phyloP scores from a whole-genome alignment of 2,329 filamentous ascomycete species.

The Tolypocladium nubicola region DNA sequence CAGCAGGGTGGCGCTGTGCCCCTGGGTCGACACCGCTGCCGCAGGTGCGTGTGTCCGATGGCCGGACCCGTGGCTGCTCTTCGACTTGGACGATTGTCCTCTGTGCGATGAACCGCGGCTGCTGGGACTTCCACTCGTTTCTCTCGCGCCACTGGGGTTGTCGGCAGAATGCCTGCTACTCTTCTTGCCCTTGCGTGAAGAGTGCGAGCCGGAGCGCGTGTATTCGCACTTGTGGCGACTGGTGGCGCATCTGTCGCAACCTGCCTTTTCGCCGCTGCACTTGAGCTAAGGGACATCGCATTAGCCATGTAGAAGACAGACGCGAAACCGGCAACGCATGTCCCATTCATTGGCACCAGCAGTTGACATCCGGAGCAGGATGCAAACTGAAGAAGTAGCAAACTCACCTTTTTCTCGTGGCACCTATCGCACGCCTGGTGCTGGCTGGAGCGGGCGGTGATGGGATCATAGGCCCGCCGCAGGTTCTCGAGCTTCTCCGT shows the following conservation, averaged over 20 bases:
- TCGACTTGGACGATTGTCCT: neutral
- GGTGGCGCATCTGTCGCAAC: slow-evolving; percentile 23
- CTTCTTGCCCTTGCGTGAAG: slow-evolving; percentile 18
- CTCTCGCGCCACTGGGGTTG: slow-evolving; percentile 1
- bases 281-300: slow-evolving; percentile 15
- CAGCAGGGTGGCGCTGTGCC: neutral
- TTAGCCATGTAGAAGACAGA: slow-evolving; percentile 3
- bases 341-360: too few species aligned
- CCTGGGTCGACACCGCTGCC: neutral
- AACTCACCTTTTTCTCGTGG: slow-evolving; percentile 26
- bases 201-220: slow-evolving; percentile 20
- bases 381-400: too few species aligned
- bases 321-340: too few species aligned
- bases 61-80: neutral
- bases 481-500: slow-evolving; percentile 26
- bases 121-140: slow-evolving; percentile 1
- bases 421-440: slow-evolving; percentile 28
- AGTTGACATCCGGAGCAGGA: neutral
- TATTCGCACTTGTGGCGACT: slow-evolving; percentile 22
- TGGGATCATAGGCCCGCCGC: slow-evolving; percentile 23
- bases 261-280: slow-evolving; percentile 26
- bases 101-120: neutral
- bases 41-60: neutral
- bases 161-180: slow-evolving; percentile 3
- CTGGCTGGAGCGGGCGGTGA: slow-evolving; percentile 25